Evolutionary conservation across 768 basidiomycete species (phyloP).

Genomic region (Leccinum variicolor): DNA sequence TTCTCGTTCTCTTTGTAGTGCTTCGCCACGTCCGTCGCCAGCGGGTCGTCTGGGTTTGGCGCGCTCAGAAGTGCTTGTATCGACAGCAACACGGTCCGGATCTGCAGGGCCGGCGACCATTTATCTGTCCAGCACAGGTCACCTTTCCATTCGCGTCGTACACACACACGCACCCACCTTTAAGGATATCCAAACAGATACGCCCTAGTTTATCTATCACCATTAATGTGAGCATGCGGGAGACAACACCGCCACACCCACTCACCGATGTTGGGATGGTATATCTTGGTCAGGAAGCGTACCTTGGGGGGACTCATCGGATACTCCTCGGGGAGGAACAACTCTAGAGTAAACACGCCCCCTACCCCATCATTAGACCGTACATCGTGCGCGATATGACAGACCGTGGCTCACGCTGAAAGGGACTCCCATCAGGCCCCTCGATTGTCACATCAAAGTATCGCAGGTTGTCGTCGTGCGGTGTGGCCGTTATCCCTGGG

Average conservation of each 20-base stretch:
- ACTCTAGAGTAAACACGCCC: conserved; percentile 92
- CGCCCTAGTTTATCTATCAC: conserved; percentile 91
- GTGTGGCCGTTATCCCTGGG: conserved; percentile 92
- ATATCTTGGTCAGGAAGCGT: conserved; percentile 95
- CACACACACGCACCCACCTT: conserved; percentile 53
- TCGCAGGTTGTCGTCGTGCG: conserved; percentile 95
- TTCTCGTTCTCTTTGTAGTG: conserved; percentile 98
- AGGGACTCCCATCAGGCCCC: conserved; percentile 93
- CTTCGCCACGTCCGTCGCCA: conserved; percentile 93
- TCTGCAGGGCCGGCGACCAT: conserved; percentile 99
- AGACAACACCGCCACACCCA: conserved; percentile 18
- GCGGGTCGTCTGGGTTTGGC: conserved; percentile 95
- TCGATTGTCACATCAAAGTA: conserved; percentile 99
- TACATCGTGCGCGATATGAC: not conserved
- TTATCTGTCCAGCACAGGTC: conserved; percentile 59
- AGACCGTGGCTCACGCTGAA: conserved; percentile 57
- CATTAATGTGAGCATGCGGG: conserved; percentile 23
- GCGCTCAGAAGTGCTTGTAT: conserved; percentile 95
- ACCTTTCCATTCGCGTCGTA: not conserved
- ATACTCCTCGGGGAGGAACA: conserved; percentile 98
- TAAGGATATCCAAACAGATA: conserved; percentile 97
- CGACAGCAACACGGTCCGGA: conserved; percentile 94
- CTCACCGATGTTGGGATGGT: conserved; percentile 98
- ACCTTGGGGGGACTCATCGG: conserved; percentile 99
- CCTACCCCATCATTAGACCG: conserved; percentile 43